These are phyloP conservation scores for Hemerocallis citrina DNA, from an alignment of 106 monocot species.

Conservation along the genomic window DNA sequence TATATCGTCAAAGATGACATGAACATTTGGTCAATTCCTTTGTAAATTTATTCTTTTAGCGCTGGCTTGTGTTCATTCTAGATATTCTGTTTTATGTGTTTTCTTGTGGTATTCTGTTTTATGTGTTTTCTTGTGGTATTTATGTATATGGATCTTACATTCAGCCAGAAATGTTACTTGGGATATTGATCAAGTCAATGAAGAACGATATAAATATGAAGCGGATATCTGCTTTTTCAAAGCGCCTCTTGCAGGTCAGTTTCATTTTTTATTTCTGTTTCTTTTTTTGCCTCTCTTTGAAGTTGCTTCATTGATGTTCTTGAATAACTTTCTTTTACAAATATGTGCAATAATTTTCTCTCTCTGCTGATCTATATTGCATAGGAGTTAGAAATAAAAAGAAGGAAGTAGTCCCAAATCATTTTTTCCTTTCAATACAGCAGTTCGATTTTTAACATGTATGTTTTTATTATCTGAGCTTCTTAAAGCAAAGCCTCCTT, in stretches of 20 bases:
- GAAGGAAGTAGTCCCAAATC: too few species aligned
- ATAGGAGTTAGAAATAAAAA: too few species aligned
- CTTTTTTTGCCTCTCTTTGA: background rate
- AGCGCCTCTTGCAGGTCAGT: conserved; percentile 78
- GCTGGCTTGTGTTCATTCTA: background rate
- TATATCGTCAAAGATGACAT: too few species aligned
- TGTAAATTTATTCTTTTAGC: background rate
- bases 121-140: background rate
- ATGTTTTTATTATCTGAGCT: conserved; percentile 87
- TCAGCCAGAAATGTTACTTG: conserved; percentile 95
- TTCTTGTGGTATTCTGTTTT: background rate
- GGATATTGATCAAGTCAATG: conserved; percentile 83
- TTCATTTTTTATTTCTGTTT: background rate
- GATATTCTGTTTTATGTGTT: background rate
- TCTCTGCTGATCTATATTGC: too few species aligned
- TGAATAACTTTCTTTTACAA: too few species aligned
- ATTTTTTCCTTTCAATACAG: too few species aligned
- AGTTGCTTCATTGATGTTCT: background rate
- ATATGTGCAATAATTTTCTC: too few species aligned
- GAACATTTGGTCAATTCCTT: too few species aligned
- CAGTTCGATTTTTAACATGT: too few species aligned
- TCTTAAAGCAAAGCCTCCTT: conserved; percentile 80
- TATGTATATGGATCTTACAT: too few species aligned
- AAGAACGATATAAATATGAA: conserved; percentile 89
- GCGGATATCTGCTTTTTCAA: conserved; percentile 74